These are phyloP conservation scores for Lachancea lanzarotensis DNA, from an alignment of 805 yeast genomes.

Conservation along the genomic window DNA sequence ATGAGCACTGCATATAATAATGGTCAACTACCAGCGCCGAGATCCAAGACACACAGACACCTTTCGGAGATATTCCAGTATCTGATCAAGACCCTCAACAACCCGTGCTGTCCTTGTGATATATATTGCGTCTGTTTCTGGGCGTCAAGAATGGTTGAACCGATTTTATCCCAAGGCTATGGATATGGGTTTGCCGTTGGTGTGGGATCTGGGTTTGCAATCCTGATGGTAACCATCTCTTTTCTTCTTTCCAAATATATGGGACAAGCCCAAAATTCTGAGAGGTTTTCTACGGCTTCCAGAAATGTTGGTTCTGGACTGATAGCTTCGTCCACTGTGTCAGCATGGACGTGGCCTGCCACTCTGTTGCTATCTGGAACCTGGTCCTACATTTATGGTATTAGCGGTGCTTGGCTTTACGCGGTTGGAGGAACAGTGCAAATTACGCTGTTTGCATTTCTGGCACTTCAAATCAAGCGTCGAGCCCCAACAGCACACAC, in stretches of 20 bases:
- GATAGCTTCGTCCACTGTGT: constrained; percentile 30
- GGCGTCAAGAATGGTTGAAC: constrained; percentile 13
- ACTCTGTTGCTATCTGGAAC: constrained; percentile 35
- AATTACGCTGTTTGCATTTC: constrained; percentile 32
- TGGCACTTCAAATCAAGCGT: constrained; percentile 37
- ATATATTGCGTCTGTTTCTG: no score
- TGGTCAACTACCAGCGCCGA: no score
- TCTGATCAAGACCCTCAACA: no score
- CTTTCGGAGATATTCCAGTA: no score
- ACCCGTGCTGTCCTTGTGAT: no score
- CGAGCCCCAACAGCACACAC: constrained; percentile 41
- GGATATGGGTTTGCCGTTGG: constrained; percentile 39
- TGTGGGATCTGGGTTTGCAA: constrained; percentile 39
- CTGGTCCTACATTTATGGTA: constrained; percentile 39
- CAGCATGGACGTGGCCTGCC: constrained; percentile 46
- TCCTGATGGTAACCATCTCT: constrained; percentile 35
- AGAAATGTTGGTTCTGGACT: constrained; percentile 37
- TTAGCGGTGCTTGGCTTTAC: constrained; percentile 37
- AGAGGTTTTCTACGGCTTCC: constrained; percentile 37
- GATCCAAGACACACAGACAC: no score
- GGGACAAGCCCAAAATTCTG: constrained; percentile 38
- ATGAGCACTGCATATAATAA: no score
- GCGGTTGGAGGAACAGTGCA: constrained; percentile 36
- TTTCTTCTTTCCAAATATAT: constrained; percentile 29
- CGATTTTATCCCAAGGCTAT: constrained; percentile 31